Evolutionary conservation across 2,329 filamentous ascomycete species (phyloP).

Genomic region (Alternaria longipes): DNA sequence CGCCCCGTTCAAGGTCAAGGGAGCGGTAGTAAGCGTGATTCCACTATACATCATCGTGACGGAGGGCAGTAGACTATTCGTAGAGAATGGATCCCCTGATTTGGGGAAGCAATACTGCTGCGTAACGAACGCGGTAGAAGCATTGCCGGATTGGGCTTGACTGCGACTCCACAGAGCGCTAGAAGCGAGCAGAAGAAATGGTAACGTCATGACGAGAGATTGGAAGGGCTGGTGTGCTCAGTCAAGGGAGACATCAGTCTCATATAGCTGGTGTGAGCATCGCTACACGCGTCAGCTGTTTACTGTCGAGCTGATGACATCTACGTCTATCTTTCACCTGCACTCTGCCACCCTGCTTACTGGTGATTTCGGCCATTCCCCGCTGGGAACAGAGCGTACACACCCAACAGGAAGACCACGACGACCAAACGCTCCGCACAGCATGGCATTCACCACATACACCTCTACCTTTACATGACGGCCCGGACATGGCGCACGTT

Average conservation of each 20-base stretch:
- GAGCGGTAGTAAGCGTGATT: not conserved
- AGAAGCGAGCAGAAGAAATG: not conserved
- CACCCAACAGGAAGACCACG: no score
- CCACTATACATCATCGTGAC: no score
- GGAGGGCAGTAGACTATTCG: not conserved
- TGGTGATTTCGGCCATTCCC: not conserved
- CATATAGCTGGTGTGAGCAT: not conserved
- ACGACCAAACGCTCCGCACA: no score
- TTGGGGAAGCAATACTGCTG: constrained; percentile 10
- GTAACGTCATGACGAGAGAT: not conserved
- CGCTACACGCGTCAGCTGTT: not conserved
- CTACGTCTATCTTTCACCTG: not conserved
- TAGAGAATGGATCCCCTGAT: not conserved
- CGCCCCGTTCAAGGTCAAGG: not conserved
- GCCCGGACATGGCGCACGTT: no score
- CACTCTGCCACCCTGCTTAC: not conserved
- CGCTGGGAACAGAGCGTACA: not conserved
- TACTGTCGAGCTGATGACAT: not conserved
- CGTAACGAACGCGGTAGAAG: not conserved
- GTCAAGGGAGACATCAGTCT: not conserved
- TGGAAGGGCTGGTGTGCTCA: not conserved
- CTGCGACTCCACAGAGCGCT: not conserved
- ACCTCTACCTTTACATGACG: no score
- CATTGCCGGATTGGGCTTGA: not conserved
- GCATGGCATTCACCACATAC: no score